phyloP scores from a whole-genome alignment of 495 filamentous ascomycete species.

The Daldinia concentrica region DNA sequence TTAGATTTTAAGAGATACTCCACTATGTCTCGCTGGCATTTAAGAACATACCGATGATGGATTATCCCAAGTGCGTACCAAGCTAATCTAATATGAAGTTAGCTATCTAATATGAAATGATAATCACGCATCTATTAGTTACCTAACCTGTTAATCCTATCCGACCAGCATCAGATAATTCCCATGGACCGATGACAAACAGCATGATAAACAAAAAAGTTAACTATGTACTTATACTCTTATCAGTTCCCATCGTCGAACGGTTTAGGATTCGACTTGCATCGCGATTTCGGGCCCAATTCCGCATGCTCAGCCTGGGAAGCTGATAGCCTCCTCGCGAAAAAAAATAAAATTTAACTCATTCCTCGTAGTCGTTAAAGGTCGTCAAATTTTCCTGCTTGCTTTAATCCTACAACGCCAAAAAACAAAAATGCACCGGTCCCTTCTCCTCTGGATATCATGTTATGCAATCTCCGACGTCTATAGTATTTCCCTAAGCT shows the following conservation, averaged over 20 bases:
- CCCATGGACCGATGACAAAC: not conserved
- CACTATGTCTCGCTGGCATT: no score
- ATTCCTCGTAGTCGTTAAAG: conserved; percentile 33
- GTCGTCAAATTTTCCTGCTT: conserved; percentile 29
- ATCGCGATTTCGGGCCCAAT: not conserved
- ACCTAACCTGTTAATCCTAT: conserved; percentile 6
- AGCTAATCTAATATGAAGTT: no score
- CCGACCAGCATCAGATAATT: conserved; percentile 5
- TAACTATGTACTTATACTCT: conserved; percentile 26
- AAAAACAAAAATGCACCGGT: conserved; percentile 21
- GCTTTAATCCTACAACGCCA: conserved; percentile 33
- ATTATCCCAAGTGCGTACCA: no score
- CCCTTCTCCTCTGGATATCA: conserved; percentile 11
- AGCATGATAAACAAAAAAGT: not conserved
- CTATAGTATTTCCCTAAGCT: conserved; percentile 79
- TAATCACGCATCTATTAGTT: not conserved
- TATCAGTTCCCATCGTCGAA: not conserved
- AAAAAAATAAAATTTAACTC: conserved; percentile 2
- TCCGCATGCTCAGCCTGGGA: not conserved
- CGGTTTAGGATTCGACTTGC: conserved; percentile 1
- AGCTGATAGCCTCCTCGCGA: conserved; percentile 1
- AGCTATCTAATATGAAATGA: no score
- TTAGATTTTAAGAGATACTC: no score
- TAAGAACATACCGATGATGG: no score
- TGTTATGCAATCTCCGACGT: not conserved